A percentile compares a stretch with the other conserved stretches of the same genome.
Evolutionary conservation across 2,329 filamentous ascomycete genomes (phyloP).

Genomic region (Xylariomycetidae sp.): DNA sequence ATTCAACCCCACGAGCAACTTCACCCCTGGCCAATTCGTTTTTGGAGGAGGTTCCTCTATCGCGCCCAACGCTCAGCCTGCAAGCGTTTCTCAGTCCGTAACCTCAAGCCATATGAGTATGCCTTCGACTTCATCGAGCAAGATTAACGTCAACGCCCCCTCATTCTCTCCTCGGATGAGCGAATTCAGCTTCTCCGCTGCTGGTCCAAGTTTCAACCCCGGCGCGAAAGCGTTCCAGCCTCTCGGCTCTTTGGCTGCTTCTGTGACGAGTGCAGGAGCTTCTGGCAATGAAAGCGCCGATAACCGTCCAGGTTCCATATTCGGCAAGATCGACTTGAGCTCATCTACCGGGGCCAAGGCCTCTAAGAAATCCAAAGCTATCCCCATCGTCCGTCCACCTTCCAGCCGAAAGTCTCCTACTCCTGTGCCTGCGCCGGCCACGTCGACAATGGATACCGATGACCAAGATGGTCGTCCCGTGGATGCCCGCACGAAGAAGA

Average conservation of each 20-base stretch:
- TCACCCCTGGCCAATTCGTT: conserved; percentile 44
- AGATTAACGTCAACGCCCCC: conserved; percentile 64
- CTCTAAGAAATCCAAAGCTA: conserved; percentile 69
- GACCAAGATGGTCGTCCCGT: conserved; percentile 55
- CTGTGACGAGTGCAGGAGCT: conserved; percentile 38
- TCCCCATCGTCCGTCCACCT: conserved; percentile 69
- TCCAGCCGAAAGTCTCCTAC: conserved; percentile 33
- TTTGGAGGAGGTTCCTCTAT: conserved; percentile 41
- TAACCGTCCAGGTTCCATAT: conserved; percentile 50
- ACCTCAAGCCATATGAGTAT: conserved; percentile 36
- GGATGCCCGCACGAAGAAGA: conserved; percentile 65
- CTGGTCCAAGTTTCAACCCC: conserved; percentile 64
- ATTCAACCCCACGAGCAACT: conserved; percentile 54
- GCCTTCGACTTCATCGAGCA: conserved; percentile 34
- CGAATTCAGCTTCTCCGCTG: conserved; percentile 50
- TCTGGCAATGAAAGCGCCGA: conserved; percentile 39
- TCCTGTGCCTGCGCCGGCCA: conserved; percentile 7
- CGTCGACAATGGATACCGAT: conserved; percentile 24
- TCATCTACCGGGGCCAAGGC: conserved; percentile 59
- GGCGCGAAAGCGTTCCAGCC: conserved; percentile 75
- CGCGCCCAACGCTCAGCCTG: conserved; percentile 34
- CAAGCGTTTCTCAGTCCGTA: conserved; percentile 28
- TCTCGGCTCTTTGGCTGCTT: conserved; percentile 38
- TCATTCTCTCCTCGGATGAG: conserved; percentile 64
- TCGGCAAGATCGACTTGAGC: conserved; percentile 61